Evolutionary conservation across 2,329 filamentous ascomycete species (phyloP).

Genomic region (Aspergillus floridensis): DNA sequence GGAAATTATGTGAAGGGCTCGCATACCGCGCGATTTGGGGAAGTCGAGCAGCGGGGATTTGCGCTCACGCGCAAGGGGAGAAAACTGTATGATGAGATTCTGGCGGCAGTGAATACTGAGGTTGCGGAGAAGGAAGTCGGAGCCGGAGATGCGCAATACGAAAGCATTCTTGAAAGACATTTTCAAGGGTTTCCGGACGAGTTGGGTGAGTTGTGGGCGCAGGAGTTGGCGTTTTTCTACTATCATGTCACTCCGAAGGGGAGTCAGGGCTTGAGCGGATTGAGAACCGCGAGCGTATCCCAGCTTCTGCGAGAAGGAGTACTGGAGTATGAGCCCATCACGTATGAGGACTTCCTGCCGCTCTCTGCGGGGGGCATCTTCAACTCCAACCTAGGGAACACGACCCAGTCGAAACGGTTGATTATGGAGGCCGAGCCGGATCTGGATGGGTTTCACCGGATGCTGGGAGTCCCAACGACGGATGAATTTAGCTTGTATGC

Average conservation of each 20-base stretch:
- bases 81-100: constrained; percentile 47
- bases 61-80: constrained; percentile 50
- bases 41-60: constrained; percentile 54
- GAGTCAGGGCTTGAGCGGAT: neutral
- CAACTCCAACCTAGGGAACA: constrained; percentile 42
- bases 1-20: constrained; percentile 31
- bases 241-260: constrained; percentile 29
- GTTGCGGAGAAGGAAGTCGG: constrained; percentile 2
- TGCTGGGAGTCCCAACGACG: constrained; percentile 19
- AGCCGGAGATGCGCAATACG: constrained; percentile 10
- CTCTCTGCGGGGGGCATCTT: constrained; percentile 55
- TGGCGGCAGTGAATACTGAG: constrained; percentile 26
- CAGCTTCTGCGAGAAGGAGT: constrained; percentile 33
- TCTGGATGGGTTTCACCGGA: constrained; percentile 26
- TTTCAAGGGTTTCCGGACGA: constrained; percentile 46
- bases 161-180: constrained; percentile 22
- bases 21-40: constrained; percentile 53
- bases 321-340: constrained; percentile 45
- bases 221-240: constrained; percentile 41
- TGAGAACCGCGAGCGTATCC: constrained; percentile 19
- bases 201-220: constrained; percentile 36
- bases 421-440: constrained; percentile 27
- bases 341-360: constrained; percentile 56
- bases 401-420: constrained; percentile 21
- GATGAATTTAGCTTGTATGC: constrained; percentile 30